Base-by-base conservation (phyloP, 306 rosid species). In the Argentina anserina region DNA sequence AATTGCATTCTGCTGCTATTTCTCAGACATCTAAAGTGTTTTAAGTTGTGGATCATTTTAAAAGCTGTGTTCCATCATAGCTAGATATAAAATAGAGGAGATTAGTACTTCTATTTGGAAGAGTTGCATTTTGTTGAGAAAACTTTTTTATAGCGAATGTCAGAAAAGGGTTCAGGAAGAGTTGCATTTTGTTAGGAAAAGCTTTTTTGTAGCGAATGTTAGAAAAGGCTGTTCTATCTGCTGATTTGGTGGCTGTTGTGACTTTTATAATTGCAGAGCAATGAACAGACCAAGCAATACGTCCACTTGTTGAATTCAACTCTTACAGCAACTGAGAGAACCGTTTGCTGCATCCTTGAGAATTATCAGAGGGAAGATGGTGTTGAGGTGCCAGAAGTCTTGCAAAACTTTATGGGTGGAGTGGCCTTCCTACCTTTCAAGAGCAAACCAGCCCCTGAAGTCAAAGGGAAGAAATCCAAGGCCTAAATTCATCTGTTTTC, bases 381-480 rank as follows among this genome's bases (percentile, higher is more conserved):
- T 45, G 96, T 94, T 7, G 91, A 87, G 76, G 76, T 94, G 63
- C 98, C 98, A 9, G 87, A 88, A 72, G 96, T 75, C 60, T 85
- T 94, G 49, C 85, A 62, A 61, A 88, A 86, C 50, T 91, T 67
- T 74, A 86, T 94, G 96, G 88, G 92, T 23, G 95, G 98, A 76
- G 90, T 82, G 84, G 39, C 84, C 45, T 91, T 88, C 87, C 75
- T 94, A 12, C 96, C 98, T 39, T 94, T 91, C 92, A 89, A 89
- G 82, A 80, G 17, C 79, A 86, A 87, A 40, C 87, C 89, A 0
- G 78, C 67, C 21, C 65, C 62, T 46, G 97, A 90, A 75, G 89
- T 84, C 91, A 89, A 89, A 91, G 98, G 97, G 96, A 94, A 91
- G 92, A 91, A 91, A 94, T 88, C 92, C 23, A 94, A 87, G 95